Conservation (phyloP, 805 yeast genomes). For the Schwanniomyces sp. region DNA sequence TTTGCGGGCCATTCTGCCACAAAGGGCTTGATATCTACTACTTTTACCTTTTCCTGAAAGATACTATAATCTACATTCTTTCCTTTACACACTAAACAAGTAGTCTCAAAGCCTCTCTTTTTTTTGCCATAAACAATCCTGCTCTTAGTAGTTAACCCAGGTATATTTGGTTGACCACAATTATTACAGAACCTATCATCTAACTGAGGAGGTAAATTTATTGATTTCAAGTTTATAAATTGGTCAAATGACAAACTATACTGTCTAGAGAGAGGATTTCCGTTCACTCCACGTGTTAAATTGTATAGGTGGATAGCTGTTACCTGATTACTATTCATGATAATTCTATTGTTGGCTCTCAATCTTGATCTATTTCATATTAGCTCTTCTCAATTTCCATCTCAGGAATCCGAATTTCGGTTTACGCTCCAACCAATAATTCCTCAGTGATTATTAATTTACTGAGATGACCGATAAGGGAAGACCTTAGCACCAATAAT, state of each 20-base stretch:
- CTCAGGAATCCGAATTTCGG: constrained; percentile 8
- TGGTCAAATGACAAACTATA: constrained; percentile 22
- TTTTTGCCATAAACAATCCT: constrained; percentile 18
- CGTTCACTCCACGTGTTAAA: constrained; percentile 26
- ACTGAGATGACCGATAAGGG: constrained; percentile 7
- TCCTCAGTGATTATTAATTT: constrained; percentile 3
- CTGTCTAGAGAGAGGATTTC: constrained; percentile 22
- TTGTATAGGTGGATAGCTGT: constrained; percentile 27
- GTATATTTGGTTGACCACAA: constrained; percentile 32
- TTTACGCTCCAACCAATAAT: constrained; percentile 1
- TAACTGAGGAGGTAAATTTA: constrained; percentile 27
- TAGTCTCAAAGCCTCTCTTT: constrained; percentile 6
- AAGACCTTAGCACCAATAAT: neutral
- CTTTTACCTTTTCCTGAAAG: neutral
- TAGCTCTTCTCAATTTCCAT: neutral
- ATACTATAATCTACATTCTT: neutral
- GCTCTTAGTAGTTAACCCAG: constrained; percentile 31
- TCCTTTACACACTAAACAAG: constrained; percentile 10
- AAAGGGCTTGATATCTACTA: constrained; percentile 1
- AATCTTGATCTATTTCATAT: neutral
- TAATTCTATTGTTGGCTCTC: neutral
- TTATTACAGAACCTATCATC: constrained; percentile 25
- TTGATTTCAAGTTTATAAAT: constrained; percentile 20
- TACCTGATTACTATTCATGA: constrained; percentile 14
- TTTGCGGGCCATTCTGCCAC: constrained; percentile 9